These are phyloP conservation scores for Neurospora sp. DNA, from an alignment of 495 filamentous ascomycete species.

Conservation along the genomic window DNA sequence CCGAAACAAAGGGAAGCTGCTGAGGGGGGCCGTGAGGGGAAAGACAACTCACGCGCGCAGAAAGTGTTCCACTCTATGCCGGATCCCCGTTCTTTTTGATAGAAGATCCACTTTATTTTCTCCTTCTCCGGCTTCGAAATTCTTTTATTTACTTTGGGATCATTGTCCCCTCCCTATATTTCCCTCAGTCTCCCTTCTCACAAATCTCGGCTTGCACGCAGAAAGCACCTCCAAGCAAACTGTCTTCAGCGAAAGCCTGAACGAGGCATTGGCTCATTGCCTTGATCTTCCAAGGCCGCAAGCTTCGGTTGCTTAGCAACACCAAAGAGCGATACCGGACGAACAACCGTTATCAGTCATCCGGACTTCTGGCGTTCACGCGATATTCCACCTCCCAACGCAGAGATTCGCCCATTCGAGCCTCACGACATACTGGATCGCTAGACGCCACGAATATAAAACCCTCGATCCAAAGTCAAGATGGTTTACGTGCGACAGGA, in stretches of 20 bases:
- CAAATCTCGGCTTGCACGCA: not conserved
- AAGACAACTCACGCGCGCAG: not conserved
- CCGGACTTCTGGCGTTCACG: not conserved
- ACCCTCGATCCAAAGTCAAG: constrained; percentile 12
- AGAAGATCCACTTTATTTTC: not conserved
- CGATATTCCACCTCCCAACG: not conserved
- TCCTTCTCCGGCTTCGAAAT: not conserved
- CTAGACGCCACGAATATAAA: not conserved
- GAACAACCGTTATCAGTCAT: not conserved
- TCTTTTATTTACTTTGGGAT: not conserved
- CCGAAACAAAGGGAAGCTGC: not conserved
- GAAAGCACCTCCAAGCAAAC: not conserved
- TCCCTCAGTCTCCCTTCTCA: not conserved
- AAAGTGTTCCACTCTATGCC: not conserved
- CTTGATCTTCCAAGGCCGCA: not conserved
- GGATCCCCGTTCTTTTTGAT: not conserved
- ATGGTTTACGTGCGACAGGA: constrained; percentile 88
- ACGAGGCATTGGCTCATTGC: not conserved
- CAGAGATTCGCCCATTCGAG: not conserved
- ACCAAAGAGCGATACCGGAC: not conserved
- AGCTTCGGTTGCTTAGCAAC: not conserved
- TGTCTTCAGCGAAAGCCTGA: not conserved
- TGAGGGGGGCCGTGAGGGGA: not conserved
- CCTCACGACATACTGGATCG: not conserved
- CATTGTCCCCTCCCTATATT: not conserved